A percentile compares a stretch with the other conserved stretches of the same genome.
These are phyloP conservation scores for Phytophthora crassamura DNA, from an alignment of 352 stramenopile genomes.

Conservation along the genomic window DNA sequence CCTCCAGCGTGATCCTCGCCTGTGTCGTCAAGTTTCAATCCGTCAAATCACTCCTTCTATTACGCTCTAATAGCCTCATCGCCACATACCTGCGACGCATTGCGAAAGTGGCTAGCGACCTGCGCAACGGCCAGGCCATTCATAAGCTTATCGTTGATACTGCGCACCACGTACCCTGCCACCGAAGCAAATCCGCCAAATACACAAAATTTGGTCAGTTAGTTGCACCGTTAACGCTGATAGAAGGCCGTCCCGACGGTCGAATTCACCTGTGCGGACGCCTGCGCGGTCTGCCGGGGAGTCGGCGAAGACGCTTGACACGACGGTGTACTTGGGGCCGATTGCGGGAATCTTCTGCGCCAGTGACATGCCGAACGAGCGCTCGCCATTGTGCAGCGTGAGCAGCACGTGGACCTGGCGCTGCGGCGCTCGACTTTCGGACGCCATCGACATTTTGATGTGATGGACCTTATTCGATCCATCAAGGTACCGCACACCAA, in stretches of 20 bases:
- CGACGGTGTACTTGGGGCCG: constrained; percentile 44
- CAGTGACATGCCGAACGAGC: constrained; percentile 78
- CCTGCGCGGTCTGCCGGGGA: constrained; percentile 64
- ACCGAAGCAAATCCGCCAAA: not conserved
- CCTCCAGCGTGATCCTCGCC: constrained; percentile 38
- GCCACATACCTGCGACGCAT: constrained; percentile 35
- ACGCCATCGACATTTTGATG: constrained; percentile 7
- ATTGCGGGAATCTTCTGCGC: constrained; percentile 37
- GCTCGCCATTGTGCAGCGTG: constrained; percentile 50
- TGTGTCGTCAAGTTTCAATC: not conserved
- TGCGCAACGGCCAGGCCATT: constrained; percentile 41
- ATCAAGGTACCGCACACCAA: constrained; percentile 2
- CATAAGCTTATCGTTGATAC: constrained; percentile 47
- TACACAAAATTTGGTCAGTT: not conserved
- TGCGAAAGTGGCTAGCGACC: constrained; percentile 55
- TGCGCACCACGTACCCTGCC: constrained; percentile 51
- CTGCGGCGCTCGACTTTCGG: constrained; percentile 8
- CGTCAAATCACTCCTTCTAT: constrained; percentile 13
- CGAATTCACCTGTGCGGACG: constrained; percentile 48
- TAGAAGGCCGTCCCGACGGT: no score
- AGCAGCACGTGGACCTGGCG: constrained; percentile 45
- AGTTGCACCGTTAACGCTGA: not conserved
- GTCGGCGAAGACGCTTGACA: constrained; percentile 64
- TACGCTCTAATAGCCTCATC: not conserved
- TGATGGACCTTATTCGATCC: constrained; percentile 11